phyloP scores from a whole-genome alignment of 257 asterid genomes.

The Solanum ahanhuiri region DNA sequence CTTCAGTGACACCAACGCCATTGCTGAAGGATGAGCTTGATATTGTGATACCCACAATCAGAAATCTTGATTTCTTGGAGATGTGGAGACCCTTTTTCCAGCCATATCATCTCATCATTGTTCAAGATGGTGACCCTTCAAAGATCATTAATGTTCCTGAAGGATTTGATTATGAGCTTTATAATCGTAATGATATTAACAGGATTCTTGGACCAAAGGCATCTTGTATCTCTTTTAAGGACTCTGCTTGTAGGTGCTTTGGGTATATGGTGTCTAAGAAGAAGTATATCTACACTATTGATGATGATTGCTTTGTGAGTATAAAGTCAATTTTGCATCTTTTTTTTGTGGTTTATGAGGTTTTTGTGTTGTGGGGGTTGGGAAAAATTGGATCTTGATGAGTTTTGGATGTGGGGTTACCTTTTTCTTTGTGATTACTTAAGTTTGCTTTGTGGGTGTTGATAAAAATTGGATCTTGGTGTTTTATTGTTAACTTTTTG shows the following conservation, averaged over 20 bases:
- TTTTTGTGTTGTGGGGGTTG: neutral
- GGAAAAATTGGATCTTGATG: constrained; percentile 5
- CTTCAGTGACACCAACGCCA: neutral
- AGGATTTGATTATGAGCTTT: constrained; percentile 10
- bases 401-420: neutral
- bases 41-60: constrained; percentile 6
- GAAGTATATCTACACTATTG: constrained; percentile 11
- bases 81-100: constrained; percentile 9
- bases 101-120: constrained; percentile 5
- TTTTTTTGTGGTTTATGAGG: neutral
- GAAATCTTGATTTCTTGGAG: constrained; percentile 11
- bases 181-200: constrained; percentile 9
- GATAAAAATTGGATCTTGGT: neutral
- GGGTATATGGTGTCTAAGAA: constrained; percentile 13
- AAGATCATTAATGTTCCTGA: constrained; percentile 1
- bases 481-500: neutral
- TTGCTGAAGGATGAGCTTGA: constrained; percentile 11
- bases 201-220: constrained; percentile 14
- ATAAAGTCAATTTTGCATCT: neutral
- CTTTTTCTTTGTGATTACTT: neutral
- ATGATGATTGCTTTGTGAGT: constrained; percentile 12
- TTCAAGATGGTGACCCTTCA: constrained; percentile 14
- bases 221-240: constrained; percentile 4
- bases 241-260: constrained; percentile 17
- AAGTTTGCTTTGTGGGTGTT: neutral